Evolutionary conservation across 257 asterid species (phyloP), one percentile per base, ranked within the genome.

Genomic region (Fraxinus excelsior): DNA sequence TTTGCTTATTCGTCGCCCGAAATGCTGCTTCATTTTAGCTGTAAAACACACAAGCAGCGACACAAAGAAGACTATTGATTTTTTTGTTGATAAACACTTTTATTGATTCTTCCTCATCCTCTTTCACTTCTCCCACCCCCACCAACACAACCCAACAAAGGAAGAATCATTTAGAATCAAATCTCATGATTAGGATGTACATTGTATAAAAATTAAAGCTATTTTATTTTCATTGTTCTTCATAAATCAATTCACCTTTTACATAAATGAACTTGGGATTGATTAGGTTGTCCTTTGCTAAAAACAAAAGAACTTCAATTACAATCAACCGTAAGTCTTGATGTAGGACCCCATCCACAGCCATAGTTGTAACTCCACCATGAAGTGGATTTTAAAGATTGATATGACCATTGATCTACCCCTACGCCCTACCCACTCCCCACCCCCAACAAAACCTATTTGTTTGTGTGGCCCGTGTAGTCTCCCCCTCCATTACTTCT

Each of bases 321-420:
- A 58, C 76, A 64, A 81, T 79, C 86, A 78, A 73, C 74, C 79
- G 35, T 8, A 77, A 79, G 87, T 85, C 84, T 81, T 66, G 46
- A 71, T 56, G 90, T 86, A 67, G 89, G 88, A 64, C 88, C 88
- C 38, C 31, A 40, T 7, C 72, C 67, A 46, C 79, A 35, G 38
- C 34, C 74, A 74, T 75, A 80, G 73, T 62, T 66, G 35, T 65
- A 60, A 72, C 74, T 78, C 82, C 82, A 88, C 81, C 87, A 77
- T 71, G 64, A 79, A 81, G 84, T 77, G 78, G 85, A 79, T 77
- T 72, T 77, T 71, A 56, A 72, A 66, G 70, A 80, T 70, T 79
- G 87, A 86, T 40, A 83, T 83, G 82, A 87, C 84, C 44, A 79
- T 37, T 60, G 74, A 87, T 83, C 82, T 81, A 81, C 75, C 82